Percentiles rank a stretch among this genome's conserved stretches.
Conservation (phyloP, 768 basidiomycete species). For the Phylloporus sp. region DNA sequence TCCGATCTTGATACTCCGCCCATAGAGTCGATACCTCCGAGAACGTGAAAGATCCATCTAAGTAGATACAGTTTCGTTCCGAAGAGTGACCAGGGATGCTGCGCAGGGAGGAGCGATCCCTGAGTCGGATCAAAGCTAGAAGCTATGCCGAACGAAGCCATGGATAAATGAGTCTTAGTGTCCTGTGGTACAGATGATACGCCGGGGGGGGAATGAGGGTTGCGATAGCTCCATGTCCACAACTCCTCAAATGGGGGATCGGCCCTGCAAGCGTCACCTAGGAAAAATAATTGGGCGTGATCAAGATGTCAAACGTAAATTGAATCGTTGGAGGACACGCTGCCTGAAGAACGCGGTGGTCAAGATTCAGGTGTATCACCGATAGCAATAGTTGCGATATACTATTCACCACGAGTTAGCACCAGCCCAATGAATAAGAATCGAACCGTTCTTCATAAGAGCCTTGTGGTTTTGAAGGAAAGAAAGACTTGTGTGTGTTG, state of each 20-base stretch:
- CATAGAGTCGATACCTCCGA: slow-evolving; percentile 6
- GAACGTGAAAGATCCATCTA: slow-evolving; percentile 4
- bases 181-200: slow-evolving; percentile 2
- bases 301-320: slow-evolving; percentile 24
- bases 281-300: slow-evolving; percentile 3
- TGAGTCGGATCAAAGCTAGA: slow-evolving; percentile 27
- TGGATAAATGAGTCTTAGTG: slow-evolving; percentile 9
- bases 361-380: neutral
- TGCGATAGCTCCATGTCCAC: slow-evolving; percentile 3
- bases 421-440: neutral
- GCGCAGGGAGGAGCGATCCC: slow-evolving; percentile 16
- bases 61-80: slow-evolving; percentile 9
- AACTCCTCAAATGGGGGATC: slow-evolving; percentile 7
- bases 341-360: slow-evolving; percentile 5
- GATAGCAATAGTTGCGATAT: neutral
- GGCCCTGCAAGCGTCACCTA: slow-evolving; percentile 10
- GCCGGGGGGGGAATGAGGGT: slow-evolving; percentile 7
- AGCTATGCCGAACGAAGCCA: slow-evolving; percentile 6
- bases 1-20: slow-evolving; percentile 14
- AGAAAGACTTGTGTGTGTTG: too few relatives aligned
- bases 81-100: slow-evolving; percentile 7
- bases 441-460: too few relatives aligned
- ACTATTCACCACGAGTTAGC: neutral
- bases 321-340: slow-evolving; percentile 20
- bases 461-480: too few relatives aligned